phyloP scores from a whole-genome alignment of 1,284 basidiomycete genomes.

The Cutaneotrichosporon curvatum region DNA sequence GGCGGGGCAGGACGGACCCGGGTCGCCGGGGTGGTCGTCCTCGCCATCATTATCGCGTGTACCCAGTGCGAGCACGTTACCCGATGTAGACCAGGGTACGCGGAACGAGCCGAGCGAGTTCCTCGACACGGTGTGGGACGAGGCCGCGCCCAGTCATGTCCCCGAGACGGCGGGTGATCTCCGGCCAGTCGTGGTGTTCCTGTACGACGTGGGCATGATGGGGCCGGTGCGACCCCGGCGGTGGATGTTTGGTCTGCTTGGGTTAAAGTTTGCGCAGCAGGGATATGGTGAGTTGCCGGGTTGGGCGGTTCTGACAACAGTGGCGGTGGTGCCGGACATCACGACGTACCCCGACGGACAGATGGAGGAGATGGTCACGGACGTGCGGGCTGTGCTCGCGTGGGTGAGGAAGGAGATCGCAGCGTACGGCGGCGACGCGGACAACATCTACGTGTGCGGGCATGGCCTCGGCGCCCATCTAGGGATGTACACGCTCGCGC shows the following conservation, averaged over 20 bases:
- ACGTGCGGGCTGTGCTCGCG: conserved; percentile 17
- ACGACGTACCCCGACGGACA: conserved; percentile 20
- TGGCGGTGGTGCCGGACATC: conserved; percentile 23
- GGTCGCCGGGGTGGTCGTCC: too few species aligned
- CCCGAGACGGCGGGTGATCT: conserved; percentile 3
- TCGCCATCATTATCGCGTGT: background rate
- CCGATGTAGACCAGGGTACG: conserved; percentile 15
- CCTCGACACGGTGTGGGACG: conserved; percentile 10
- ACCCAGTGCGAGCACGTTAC: conserved; percentile 3
- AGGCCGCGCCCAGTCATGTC: conserved; percentile 11
- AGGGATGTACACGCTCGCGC: conserved; percentile 36
- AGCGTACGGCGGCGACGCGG: conserved; percentile 35
- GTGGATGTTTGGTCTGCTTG: conserved; percentile 21
- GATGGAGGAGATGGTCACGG: conserved; percentile 18
- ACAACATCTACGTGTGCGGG: conserved; percentile 39
- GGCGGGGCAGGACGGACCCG: too few species aligned
- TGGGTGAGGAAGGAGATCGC: conserved; percentile 19
- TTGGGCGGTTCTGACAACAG: too few species aligned
- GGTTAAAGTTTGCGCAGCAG: conserved; percentile 20
- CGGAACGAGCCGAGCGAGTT: conserved; percentile 11
- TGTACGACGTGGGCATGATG: conserved; percentile 24
- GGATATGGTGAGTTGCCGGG: conserved; percentile 19
- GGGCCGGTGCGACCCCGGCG: conserved; percentile 16
- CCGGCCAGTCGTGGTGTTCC: conserved; percentile 20
- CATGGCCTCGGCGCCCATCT: conserved; percentile 44